Evolutionary conservation across 176 grass and related monocot genomes (phyloP).

Genomic region (Areca catechu): DNA sequence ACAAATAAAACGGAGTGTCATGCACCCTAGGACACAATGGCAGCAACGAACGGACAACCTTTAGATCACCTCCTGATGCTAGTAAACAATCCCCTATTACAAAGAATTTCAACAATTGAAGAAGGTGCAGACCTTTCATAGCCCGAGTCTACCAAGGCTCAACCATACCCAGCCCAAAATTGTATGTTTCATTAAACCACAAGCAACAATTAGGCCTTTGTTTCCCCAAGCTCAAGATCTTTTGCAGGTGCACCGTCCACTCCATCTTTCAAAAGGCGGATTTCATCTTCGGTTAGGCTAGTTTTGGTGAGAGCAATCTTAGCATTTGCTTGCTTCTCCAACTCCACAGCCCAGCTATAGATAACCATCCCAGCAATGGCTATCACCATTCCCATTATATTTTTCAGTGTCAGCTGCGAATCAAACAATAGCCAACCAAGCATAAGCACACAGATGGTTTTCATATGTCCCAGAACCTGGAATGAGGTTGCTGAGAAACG

Average conservation of each 20-base stretch:
- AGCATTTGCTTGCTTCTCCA: constrained; percentile 1
- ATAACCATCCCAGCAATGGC: constrained; percentile 2
- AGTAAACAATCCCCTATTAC: too few species aligned
- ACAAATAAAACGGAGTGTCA: too few species aligned
- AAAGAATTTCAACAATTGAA: too few species aligned
- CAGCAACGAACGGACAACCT: too few species aligned
- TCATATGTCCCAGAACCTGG: constrained; percentile 13
- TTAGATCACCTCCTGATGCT: too few species aligned
- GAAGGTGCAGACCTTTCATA: too few species aligned
- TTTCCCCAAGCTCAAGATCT: constrained; percentile 18
- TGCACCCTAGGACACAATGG: too few species aligned
- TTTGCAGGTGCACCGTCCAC: constrained; percentile 8
- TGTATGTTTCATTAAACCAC: too few species aligned
- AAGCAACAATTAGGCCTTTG: too few species aligned
- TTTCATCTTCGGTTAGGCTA: constrained; percentile 37
- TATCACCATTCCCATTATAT: constrained; percentile 7
- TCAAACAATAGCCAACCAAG: constrained; percentile 15
- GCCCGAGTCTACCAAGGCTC: too few species aligned
- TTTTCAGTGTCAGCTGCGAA: constrained; percentile 9
- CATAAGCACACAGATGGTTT: background rate
- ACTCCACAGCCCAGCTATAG: constrained; percentile 10
- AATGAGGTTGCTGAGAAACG: constrained; percentile 15
- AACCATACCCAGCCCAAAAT: too few species aligned
- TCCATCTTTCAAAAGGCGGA: constrained; percentile 31
- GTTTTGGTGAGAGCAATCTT: constrained; percentile 24